Percentiles rank a stretch among this genome's conserved stretches.
phyloP scores from a whole-genome alignment of 768 basidiomycete genomes.

The Auricularia sp. region DNA sequence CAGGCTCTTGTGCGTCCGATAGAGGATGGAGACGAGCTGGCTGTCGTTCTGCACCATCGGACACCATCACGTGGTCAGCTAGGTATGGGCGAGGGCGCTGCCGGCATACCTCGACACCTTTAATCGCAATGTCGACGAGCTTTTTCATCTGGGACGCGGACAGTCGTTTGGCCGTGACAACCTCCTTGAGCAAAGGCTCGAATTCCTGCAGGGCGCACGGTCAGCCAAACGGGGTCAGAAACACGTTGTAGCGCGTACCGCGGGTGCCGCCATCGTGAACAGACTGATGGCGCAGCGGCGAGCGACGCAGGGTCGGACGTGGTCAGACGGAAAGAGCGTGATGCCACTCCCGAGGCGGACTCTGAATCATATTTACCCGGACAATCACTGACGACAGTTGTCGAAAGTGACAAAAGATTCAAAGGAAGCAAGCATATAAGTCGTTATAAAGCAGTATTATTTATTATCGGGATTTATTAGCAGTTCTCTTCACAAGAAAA shows the following conservation, averaged over 20 bases:
- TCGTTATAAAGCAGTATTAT: neutral
- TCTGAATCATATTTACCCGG: too few relatives aligned
- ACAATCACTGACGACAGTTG: too few relatives aligned
- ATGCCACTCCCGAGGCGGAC: neutral
- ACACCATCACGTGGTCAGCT: neutral
- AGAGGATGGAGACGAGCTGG: constrained; percentile 78
- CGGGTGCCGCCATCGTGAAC: neutral
- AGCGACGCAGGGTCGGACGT: neutral
- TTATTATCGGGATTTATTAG: neutral
- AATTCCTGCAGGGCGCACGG: constrained; percentile 49
- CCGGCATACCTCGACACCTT: constrained; percentile 59
- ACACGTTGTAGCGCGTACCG: neutral
- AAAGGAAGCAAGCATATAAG: neutral
- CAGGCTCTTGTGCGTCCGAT: constrained; percentile 79
- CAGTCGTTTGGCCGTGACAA: constrained; percentile 72
- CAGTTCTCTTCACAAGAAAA: neutral
- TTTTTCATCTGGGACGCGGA: constrained; percentile 78
- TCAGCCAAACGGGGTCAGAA: neutral
- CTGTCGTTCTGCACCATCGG: constrained; percentile 58
- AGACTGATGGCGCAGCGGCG: neutral
- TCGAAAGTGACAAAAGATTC: too few relatives aligned
- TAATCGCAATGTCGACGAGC: constrained; percentile 68
- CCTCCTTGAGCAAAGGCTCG: constrained; percentile 68
- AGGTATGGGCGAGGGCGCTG: neutral
- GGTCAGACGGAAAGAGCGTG: neutral